phyloP scores from a whole-genome alignment of 1,139 yeast species.

The Hyphopichia wangnamkhiaoensis region DNA sequence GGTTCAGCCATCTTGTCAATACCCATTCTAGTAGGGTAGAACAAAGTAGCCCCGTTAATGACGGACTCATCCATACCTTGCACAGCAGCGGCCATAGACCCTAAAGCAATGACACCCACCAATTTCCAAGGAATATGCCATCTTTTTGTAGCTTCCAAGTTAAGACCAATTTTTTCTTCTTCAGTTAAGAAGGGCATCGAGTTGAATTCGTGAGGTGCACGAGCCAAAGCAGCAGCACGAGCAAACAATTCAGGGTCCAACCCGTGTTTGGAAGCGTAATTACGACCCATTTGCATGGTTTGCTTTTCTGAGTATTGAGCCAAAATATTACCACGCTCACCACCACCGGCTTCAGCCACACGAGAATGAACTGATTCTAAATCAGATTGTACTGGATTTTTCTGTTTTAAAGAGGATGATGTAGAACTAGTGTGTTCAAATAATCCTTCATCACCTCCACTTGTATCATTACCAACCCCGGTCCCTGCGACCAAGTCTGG shows the following conservation, averaged over 20 bases:
- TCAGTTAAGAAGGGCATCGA: conserved; percentile 58
- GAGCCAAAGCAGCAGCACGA: conserved; percentile 75
- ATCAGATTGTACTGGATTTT: conserved; percentile 17
- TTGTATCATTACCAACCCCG: conserved; percentile 1
- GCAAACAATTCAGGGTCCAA: conserved; percentile 69
- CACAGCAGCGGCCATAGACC: conserved; percentile 79
- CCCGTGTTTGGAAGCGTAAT: conserved; percentile 61
- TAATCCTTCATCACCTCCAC: conserved; percentile 15
- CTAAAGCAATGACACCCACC: conserved; percentile 65
- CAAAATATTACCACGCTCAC: conserved; percentile 57
- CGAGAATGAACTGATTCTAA: conserved; percentile 25
- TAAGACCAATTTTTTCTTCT: conserved; percentile 59
- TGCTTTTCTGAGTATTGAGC: conserved; percentile 64
- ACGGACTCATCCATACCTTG: conserved; percentile 87
- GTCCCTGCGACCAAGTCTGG: conserved; percentile 4
- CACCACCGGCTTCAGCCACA: conserved; percentile 21
- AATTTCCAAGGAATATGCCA: conserved; percentile 67
- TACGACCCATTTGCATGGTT: conserved; percentile 70
- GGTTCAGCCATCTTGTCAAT: conserved; percentile 42
- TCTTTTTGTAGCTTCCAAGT: conserved; percentile 59
- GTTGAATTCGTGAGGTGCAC: conserved; percentile 60
- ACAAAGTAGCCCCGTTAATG: conserved; percentile 70
- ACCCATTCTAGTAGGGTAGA: conserved; percentile 56
- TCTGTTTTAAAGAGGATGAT: conserved; percentile 18
- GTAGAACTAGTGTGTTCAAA: conserved; percentile 23